Base-by-base conservation (phyloP, 352 stramenopile genomes). In the Pythium aristosporum region DNA sequence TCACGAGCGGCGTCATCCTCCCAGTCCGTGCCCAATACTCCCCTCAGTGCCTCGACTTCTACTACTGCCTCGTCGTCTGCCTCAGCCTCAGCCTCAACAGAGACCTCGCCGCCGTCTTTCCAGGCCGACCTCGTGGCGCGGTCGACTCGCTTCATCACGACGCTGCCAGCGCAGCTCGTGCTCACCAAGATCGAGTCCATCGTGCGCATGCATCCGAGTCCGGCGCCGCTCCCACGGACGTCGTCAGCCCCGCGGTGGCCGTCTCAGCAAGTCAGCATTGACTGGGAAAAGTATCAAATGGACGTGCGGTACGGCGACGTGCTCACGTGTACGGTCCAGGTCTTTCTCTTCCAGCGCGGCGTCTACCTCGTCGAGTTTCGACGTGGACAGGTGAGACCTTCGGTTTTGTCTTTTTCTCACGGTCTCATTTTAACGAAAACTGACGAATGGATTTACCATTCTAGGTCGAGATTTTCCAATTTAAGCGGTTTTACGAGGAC, bases 401-500 rank as follows among this genome's bases (percentile, higher is more conserved):
- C 75, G 2, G 28, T 13, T 9, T n/a, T 41, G 1, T 36, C 13
- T 52, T 46, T 57, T 2, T 15, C 41, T 63, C 36, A 39, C 8
- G 11, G 34, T 39, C 34, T 39, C 32, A 36, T 46, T 1, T 15
- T 20, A 8, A 25, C 8, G n/a, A 21, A 43, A 20, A 59, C 20
- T 25, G 36, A 41, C 1, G 20, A 8, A 39, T 54, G 50, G 28
- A n/a, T 4, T 15, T 23, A 20, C 28, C n/a, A 42, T 4, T 39
- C 2, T 61, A 94, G 84, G 67, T 93, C 13, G 86, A 95, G 64
- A 92, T 93, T 52, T 95, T 95, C 59, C 73, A 89, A 63, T 95
- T 95, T 67, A 93, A 95, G 65, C 81, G 86, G 47, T 94, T 93
- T 57, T 94, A 92, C 65, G 79, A 94, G 63, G 81, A 89, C 37